Base-by-base conservation (phyloP, 257 asterid species). In the Coffea canephora region DNA sequence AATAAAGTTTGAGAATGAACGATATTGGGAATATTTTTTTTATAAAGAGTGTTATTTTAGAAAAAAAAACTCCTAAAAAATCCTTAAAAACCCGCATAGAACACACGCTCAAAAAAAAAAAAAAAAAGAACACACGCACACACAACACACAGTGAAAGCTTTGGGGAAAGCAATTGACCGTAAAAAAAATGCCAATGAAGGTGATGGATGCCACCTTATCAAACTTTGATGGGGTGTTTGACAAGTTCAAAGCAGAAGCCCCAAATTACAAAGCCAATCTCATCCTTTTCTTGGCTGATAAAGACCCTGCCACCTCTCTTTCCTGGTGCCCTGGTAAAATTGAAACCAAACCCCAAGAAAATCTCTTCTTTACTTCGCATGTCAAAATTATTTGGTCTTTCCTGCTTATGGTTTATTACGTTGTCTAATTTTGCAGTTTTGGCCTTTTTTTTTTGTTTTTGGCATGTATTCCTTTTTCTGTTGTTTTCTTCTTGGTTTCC, bases 321-420 rank as follows among this genome's bases (percentile, higher is more conserved):
- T 93, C 98, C 57, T 95, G 99, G 98, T 95, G 99, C 89, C 97
- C 97, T 72, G 99, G 99, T 93, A 89, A 67, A 13, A 4, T 39
- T 39, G 4, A 39, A 39, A 2, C 43, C 43, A 39, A 39, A 39
- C 43, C 43, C 43, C 43, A 39, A 1, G 4, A 39, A 39, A 39
- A 39, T 39, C 43, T 39, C 43, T 39, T 39, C 3, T 39, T 39
- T 39, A 0, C 43, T 39, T 39, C 43, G 0, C 3, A 39, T 39
- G 43, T 4, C 43, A 39, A 39, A 39, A 39, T 39, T 39, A 39
- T 4, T 39, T 4, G 43, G 43, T 39, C 43, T 39, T 39, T 39
- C 43, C 43, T 39, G 43, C 43, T 39, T 39, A 1, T 39, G 43
- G 43, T 39, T 39, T 39, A 39, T 39, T 39, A 39, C 43, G 3